Percentiles rank a stretch among this genome's conserved stretches.
Evolutionary conservation across 2,329 filamentous ascomycete genomes (phyloP).

Genomic region (Penicillium verrucosum): DNA sequence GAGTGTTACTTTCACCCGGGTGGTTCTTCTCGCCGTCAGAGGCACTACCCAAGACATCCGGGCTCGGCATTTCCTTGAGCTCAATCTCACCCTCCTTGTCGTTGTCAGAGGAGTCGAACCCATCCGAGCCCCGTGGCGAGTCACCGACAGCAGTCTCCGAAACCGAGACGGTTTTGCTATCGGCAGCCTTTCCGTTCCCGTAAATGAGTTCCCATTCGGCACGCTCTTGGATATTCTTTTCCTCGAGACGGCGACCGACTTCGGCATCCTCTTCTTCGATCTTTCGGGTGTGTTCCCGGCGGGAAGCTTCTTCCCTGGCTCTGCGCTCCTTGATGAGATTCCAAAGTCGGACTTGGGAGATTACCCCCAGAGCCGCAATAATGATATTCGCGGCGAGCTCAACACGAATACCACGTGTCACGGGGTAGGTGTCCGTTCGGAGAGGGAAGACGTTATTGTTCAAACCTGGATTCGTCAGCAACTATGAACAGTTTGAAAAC

Average conservation of each 20-base stretch:
- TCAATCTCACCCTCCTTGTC: conserved; percentile 26
- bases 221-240: conserved; percentile 45
- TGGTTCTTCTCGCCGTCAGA: conserved; percentile 20
- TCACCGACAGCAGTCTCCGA: conserved; percentile 28
- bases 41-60: conserved; percentile 18
- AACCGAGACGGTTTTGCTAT: conserved; percentile 29
- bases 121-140: conserved; percentile 19
- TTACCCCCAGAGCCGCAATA: conserved; percentile 68
- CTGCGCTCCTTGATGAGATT: conserved; percentile 63
- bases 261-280: conserved; percentile 64
- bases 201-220: conserved; percentile 74
- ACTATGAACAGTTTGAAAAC: not conserved
- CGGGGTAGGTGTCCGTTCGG: conserved; percentile 71
- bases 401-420: conserved; percentile 81
- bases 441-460: conserved; percentile 79
- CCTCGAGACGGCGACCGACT: conserved; percentile 59
- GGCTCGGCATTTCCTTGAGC: conserved; percentile 22
- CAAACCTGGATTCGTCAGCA: conserved; percentile 49
- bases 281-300: conserved; percentile 54
- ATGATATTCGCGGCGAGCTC: conserved; percentile 77
- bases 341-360: conserved; percentile 86
- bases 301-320: conserved; percentile 45
- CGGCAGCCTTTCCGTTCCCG: conserved; percentile 53
- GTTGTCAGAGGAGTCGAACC: conserved; percentile 14
- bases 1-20: not conserved